A percentile compares a stretch with the other conserved stretches of the same genome.
Conservation (phyloP, 768 basidiomycete genomes). For the Auricularia auricula-judae region DNA sequence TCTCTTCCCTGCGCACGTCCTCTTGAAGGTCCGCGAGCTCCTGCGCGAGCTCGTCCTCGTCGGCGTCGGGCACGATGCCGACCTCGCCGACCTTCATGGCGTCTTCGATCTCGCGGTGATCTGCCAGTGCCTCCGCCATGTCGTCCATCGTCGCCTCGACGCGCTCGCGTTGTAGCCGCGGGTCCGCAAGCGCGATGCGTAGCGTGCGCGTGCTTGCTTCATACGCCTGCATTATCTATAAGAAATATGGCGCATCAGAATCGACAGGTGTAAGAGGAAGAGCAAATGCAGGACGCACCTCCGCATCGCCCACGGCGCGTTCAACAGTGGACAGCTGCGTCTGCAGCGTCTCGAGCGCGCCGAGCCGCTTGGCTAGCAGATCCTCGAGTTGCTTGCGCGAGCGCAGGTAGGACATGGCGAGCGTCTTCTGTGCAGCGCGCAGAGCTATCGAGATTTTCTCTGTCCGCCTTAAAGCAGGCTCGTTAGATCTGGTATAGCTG, state of each 20-base stretch:
- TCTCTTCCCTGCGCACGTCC: conserved; percentile 20
- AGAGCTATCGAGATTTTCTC: conserved; percentile 55
- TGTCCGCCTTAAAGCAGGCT: conserved; percentile 39
- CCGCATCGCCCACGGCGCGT: conserved; percentile 78
- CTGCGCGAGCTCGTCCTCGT: conserved; percentile 47
- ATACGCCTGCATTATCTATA: conserved; percentile 80
- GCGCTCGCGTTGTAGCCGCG: conserved; percentile 62
- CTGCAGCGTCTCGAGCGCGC: conserved; percentile 62
- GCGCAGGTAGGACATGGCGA: conserved; percentile 69
- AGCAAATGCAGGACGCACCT: conserved; percentile 37
- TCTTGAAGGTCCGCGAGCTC: conserved; percentile 50
- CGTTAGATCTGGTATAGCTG: not conserved
- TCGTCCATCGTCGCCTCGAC: conserved; percentile 85
- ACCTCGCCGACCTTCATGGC: conserved; percentile 57
- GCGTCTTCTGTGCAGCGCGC: conserved; percentile 54
- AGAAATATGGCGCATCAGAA: not conserved
- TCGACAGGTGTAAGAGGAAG: not conserved
- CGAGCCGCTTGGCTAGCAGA: conserved; percentile 60
- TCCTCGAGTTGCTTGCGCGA: conserved; percentile 76
- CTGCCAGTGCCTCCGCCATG: conserved; percentile 69
- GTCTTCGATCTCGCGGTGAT: conserved; percentile 75
- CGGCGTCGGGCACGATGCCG: conserved; percentile 35
- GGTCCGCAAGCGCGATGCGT: conserved; percentile 63
- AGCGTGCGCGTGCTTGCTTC: conserved; percentile 74
- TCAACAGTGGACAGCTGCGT: conserved; percentile 74